These are phyloP conservation scores for Hypoxylon cercidicola DNA, from an alignment of 495 filamentous ascomycete genomes.

Conservation along the genomic window DNA sequence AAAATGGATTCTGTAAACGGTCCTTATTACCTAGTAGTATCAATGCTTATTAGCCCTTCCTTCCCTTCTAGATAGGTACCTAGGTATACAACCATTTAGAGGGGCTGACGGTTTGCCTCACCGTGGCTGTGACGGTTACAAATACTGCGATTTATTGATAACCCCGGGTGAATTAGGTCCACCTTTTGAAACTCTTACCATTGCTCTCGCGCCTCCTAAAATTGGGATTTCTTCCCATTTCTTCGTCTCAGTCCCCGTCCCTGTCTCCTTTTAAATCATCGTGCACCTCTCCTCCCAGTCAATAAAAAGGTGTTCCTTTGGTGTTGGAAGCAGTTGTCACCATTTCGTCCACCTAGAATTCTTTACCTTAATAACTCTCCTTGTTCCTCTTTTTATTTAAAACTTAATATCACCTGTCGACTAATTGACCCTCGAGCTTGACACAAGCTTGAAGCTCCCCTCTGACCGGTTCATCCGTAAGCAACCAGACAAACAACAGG, in stretches of 20 bases:
- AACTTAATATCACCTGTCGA: conserved; percentile 13
- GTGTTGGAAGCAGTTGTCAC: conserved; percentile 28
- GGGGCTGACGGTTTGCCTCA: not conserved
- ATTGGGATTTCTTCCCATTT: conserved; percentile 28
- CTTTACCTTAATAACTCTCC: conserved; percentile 23
- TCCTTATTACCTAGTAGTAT: too few relatives aligned
- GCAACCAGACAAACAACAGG: conserved; percentile 7
- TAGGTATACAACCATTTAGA: too few relatives aligned
- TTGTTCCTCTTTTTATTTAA: conserved; percentile 16
- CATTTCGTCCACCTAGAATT: conserved; percentile 19
- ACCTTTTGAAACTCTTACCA: conserved; percentile 31
- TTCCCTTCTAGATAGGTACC: too few relatives aligned
- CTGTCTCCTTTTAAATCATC: conserved; percentile 23
- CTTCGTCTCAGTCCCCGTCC: conserved; percentile 18
- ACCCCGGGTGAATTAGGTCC: conserved; percentile 16
- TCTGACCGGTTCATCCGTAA: conserved; percentile 29
- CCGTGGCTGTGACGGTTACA: not conserved
- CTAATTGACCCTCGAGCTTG: conserved; percentile 28
- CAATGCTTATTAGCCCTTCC: too few relatives aligned
- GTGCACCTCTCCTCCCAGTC: conserved; percentile 32
- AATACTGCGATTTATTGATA: conserved; percentile 1
- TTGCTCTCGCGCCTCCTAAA: conserved; percentile 33
- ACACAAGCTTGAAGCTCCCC: conserved; percentile 17
- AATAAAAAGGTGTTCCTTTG: conserved; percentile 24
- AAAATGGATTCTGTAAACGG: not conserved